Evolutionary conservation across 2,329 filamentous ascomycete species (phyloP).

Genomic region (Diaporthe longicolla): DNA sequence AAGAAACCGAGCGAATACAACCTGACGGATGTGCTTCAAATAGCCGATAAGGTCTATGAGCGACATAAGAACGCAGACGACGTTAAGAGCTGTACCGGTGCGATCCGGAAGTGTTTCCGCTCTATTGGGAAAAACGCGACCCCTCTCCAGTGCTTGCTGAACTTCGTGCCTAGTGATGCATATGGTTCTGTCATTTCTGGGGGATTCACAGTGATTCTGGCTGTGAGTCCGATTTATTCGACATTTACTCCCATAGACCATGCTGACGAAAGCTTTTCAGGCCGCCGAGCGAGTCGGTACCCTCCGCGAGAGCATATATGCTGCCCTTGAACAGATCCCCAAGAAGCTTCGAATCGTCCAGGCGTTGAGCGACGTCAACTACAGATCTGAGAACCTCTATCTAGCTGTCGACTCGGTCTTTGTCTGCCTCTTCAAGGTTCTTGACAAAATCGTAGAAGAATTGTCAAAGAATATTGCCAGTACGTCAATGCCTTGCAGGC

Average conservation of each 20-base stretch:
- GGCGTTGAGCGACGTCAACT: neutral
- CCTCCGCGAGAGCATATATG: neutral
- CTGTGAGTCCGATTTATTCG: neutral
- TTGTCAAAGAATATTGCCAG: neutral
- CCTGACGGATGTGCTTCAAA: neutral
- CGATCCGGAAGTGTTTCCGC: neutral
- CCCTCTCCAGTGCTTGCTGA: neutral
- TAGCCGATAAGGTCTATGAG: neutral
- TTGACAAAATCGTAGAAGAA: neutral
- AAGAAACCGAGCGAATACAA: neutral
- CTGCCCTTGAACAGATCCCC: neutral
- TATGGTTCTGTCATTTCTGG: neutral
- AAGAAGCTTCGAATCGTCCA: neutral
- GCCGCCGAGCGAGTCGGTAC: neutral
- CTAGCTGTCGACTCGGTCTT: neutral
- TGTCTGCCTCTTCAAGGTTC: neutral
- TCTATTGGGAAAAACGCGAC: neutral
- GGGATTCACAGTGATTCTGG: neutral
- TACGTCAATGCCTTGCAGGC: neutral
- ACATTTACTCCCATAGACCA: too few relatives aligned
- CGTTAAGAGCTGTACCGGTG: neutral
- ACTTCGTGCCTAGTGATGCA: neutral
- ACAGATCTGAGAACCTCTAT: neutral
- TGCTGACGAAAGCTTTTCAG: neutral
- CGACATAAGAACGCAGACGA: neutral